These are phyloP conservation scores for Achlya hypogyna DNA, from an alignment of 352 stramenopile species.

Conservation along the genomic window DNA sequence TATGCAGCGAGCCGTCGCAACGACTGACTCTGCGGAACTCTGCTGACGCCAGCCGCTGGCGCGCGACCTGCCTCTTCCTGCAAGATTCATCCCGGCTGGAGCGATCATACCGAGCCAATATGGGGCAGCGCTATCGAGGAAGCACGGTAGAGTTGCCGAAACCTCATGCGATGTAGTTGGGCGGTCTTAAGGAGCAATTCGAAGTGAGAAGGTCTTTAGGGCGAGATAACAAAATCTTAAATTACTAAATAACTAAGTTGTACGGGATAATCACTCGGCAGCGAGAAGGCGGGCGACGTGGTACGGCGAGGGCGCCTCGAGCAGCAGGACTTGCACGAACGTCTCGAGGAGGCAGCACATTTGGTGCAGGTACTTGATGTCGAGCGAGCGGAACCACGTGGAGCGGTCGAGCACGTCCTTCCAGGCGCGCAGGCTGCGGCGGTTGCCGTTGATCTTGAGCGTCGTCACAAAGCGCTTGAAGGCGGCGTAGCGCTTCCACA, in stretches of 20 bases:
- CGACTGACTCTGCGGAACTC: too few species aligned
- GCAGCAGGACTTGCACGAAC: constrained; percentile 61
- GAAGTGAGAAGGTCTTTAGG: too few species aligned
- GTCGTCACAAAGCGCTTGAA: constrained; percentile 53
- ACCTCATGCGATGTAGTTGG: too few species aligned
- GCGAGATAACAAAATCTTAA: background rate
- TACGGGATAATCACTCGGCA: background rate
- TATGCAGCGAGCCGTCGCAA: too few species aligned
- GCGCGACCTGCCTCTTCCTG: too few species aligned
- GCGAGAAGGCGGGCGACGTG: constrained; percentile 29
- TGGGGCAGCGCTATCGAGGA: too few species aligned
- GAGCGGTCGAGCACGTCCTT: constrained; percentile 41
- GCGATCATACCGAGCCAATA: too few species aligned
- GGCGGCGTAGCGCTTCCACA: constrained; percentile 67
- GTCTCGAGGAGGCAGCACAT: constrained; percentile 68
- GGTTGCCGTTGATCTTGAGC: constrained; percentile 47
- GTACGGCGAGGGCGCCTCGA: constrained; percentile 65
- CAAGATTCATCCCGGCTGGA: too few species aligned
- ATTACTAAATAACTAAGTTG: constrained; percentile 11
- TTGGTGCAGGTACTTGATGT: constrained; percentile 73
- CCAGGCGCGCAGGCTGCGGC: constrained; percentile 46
- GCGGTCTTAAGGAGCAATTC: too few species aligned
- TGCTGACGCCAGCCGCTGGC: too few species aligned
- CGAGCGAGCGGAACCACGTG: constrained; percentile 76
- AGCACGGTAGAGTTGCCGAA: too few species aligned